Evolutionary conservation across 495 filamentous ascomycete species (phyloP), one percentile per base, ranked within the genome.

Genomic region (Aspergillus wentii): DNA sequence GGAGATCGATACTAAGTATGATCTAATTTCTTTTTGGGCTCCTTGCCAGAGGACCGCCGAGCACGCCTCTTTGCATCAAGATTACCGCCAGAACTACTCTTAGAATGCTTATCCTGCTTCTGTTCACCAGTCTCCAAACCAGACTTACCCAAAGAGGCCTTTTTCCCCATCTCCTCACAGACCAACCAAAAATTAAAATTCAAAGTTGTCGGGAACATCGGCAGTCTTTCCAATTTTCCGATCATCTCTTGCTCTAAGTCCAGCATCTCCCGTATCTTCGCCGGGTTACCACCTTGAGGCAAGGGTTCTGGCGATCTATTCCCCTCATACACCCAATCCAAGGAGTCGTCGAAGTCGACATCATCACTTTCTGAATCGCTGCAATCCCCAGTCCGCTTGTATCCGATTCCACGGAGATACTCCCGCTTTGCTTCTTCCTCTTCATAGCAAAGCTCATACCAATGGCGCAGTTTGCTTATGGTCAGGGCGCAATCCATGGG

Each of bases 301-400:
- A 11, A 25, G 6, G 22, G 22, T 25, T 25, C 6, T 25, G 22
- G 22, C 11, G 22, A n/a, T n/a, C 8, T 13, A 21, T 25, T 19
- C 15, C 33, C 6, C 33, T 21, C 33, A 13, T 18, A 35, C 8
- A 35, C 21, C 33, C 33, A 35, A 9, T 22, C 18, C 33, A 35
- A 11, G 9, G 26, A 29, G 3, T 29, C 26, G 14, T 35, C 33
- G 18, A 14, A 5, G 33, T 34, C 32, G 17, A 3, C 33, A 15
- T 7, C 23, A 13, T 29, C 26, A 5, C 5, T 6, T 4, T 29
- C 26, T 6, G 26, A 29, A 13, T 29, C 26, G 11, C 26, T 29
- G 3, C 11, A 4, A 13, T 29, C 26, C 4, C 26, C 26, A 13
- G 26, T 29, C 3, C 26, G 26, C 9, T 38, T 27, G 15, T 38